A percentile compares a stretch with the other conserved stretches of the same genome.
phyloP scores from a whole-genome alignment of 2,329 filamentous ascomycete species.

The Pseudogymnoascus sp. region DNA sequence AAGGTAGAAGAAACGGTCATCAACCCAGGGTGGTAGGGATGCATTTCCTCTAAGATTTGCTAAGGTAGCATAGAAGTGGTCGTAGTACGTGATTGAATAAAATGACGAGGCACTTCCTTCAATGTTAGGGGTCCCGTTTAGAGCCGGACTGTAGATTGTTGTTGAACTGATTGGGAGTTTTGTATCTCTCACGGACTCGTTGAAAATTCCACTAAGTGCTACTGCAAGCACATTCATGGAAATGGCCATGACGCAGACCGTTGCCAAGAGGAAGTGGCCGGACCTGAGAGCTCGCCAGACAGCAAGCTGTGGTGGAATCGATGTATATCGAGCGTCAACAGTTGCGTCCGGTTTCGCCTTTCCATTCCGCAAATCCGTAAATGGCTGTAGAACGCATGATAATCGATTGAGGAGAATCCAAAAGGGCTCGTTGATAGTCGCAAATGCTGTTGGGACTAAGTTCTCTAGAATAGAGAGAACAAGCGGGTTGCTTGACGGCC shows the following conservation, averaged over 20 bases:
- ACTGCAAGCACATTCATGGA: slow-evolving; percentile 46
- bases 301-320: slow-evolving; percentile 45
- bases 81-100: slow-evolving; percentile 10
- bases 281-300: slow-evolving; percentile 38
- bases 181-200: slow-evolving; percentile 27
- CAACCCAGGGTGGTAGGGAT: slow-evolving; percentile 41
- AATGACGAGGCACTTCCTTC: neutral
- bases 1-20: slow-evolving; percentile 38
- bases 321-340: slow-evolving; percentile 40
- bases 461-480: slow-evolving; percentile 34
- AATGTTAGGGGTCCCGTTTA: slow-evolving; percentile 13
- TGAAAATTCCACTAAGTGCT: slow-evolving; percentile 42
- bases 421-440: slow-evolving; percentile 47
- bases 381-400: slow-evolving; percentile 45
- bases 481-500: slow-evolving; percentile 18
- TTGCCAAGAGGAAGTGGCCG: slow-evolving; percentile 37
- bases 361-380: slow-evolving; percentile 39
- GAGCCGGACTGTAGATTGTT: neutral
- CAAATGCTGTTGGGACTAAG: slow-evolving; percentile 46
- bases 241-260: slow-evolving; percentile 40
- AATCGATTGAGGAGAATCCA: slow-evolving; percentile 47
- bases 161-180: neutral
- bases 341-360: slow-evolving; percentile 32
- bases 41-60: slow-evolving; percentile 39
- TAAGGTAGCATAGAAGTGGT: slow-evolving; percentile 36